Base-by-base conservation (phyloP, 106 monocot genomes). In the Dendrobium officinale region DNA sequence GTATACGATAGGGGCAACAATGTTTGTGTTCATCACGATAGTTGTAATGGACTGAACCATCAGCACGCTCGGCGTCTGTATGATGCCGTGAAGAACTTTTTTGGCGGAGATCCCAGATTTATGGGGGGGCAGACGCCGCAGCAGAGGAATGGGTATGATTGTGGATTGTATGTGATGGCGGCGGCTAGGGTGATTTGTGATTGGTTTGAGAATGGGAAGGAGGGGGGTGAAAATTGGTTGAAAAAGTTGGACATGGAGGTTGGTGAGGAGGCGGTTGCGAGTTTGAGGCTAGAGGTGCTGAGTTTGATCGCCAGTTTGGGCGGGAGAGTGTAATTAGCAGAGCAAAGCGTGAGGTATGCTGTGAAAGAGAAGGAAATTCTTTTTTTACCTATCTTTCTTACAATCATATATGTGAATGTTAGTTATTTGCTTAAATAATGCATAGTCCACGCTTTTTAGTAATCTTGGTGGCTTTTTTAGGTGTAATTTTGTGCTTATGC, bases 91-190 rank as follows among this genome's bases (percentile, higher is more conserved):
- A 80, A 82, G 59, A 45, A 41, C 10, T 90, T 83, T 75, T 64
- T 93, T 10, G 73, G 66, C 6, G 84, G 29, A 17, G 19, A 45
- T 0, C 78, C 75, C 22, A 15, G 47, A 24, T 86, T 85, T 74
- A 55, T 85, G 0, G 86, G 87, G 77, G 89, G 89, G 37, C 27
- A 11, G n/a, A 91, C 89, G 45, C 92, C 90, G 6, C 77, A 67
- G 78, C 96, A 97, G 86, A 79, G 29, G 22, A 94, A 97, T 59
- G 85, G 86, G n/a, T 90, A 92, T 16, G 96, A 97, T 58, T 97
- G 96, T 73, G 96, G 94, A 11, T 1, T 96, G 31, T 92, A 84
- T 81, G 90, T 87, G 55, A 85, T 96, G 86, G 88, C 84, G 4
- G 83, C 85, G 18, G 90, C 90, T 1, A 83, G 77, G 73, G 85